Percentiles rank a stretch among this genome's conserved stretches.
phyloP scores from a whole-genome alignment of 441 rosid genomes.

The Rhodomyrtus psidioides region DNA sequence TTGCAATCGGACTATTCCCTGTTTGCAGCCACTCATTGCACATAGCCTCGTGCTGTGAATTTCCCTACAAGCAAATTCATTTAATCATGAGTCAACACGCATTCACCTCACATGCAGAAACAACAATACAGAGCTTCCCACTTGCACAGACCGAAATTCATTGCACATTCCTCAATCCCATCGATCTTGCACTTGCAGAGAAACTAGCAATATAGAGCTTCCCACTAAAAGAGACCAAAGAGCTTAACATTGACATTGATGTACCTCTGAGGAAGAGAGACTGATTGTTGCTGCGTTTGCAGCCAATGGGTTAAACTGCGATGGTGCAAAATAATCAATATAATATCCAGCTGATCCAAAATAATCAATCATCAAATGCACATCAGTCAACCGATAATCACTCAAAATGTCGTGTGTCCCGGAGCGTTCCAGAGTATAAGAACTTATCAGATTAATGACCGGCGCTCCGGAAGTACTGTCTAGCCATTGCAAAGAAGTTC shows the following conservation, averaged over 20 bases:
- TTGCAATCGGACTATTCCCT: no score
- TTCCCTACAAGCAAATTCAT: no score
- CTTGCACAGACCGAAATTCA: no score
- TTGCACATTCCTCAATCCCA: background rate
- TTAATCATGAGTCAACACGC: no score
- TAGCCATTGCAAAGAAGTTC: background rate
- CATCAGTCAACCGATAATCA: no score
- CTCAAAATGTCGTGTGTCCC: background rate
- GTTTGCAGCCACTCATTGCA: no score
- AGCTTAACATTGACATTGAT: background rate
- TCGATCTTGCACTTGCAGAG: background rate
- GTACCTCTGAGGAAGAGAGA: constrained; percentile 54
- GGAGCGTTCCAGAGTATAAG: background rate
- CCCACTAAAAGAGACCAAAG: background rate
- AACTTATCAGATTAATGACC: background rate
- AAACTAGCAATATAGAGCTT: background rate
- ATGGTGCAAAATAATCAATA: no score
- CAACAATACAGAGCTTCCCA: background rate
- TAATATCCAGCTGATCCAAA: no score
- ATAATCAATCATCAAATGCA: no score
- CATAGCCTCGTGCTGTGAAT: no score
- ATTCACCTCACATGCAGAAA: no score
- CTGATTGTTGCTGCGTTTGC: constrained; percentile 71
- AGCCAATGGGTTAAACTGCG: constrained; percentile 57
- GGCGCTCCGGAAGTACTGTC: background rate